Percentiles rank a stretch among this genome's conserved stretches.
phyloP scores from a whole-genome alignment of 768 basidiomycete genomes.

The Boletus reticuloceps region DNA sequence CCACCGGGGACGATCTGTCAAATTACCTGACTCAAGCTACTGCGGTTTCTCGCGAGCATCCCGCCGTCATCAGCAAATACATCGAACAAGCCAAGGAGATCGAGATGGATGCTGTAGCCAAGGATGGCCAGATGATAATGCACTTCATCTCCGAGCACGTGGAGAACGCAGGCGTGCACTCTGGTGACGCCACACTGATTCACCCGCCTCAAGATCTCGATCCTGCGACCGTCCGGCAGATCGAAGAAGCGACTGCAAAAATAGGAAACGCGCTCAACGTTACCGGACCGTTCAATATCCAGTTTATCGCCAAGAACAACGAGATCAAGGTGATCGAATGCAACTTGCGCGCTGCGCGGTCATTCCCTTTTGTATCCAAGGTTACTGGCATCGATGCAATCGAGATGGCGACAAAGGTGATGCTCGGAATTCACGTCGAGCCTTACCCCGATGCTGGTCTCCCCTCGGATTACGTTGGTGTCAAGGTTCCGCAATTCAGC shows the following conservation, averaged over 20 bases:
- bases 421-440: slow-evolving; percentile 88
- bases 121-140: slow-evolving; percentile 98
- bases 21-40: slow-evolving; percentile 94
- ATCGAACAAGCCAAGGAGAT: slow-evolving; percentile 99
- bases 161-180: slow-evolving; percentile 98
- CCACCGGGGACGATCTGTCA: slow-evolving; percentile 83
- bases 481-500: slow-evolving; percentile 99
- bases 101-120: slow-evolving; percentile 99
- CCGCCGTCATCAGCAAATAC: slow-evolving; percentile 98
- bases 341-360: slow-evolving; percentile 95
- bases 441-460: slow-evolving; percentile 87
- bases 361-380: slow-evolving; percentile 99
- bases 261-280: slow-evolving; percentile 98
- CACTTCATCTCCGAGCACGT: slow-evolving; percentile 99
- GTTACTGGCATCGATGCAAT: slow-evolving; percentile 97
- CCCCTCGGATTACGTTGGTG: slow-evolving; percentile 92
- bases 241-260: slow-evolving; percentile 95
- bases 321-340: slow-evolving; percentile 99
- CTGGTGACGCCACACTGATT: slow-evolving; percentile 97
- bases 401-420: slow-evolving; percentile 98
- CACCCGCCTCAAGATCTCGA: slow-evolving; percentile 98
- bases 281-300: slow-evolving; percentile 98
- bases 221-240: slow-evolving; percentile 92
- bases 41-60: slow-evolving; percentile 93
- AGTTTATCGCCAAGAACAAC: slow-evolving; percentile 99